Evolutionary conservation across 2,329 filamentous ascomycete genomes (phyloP).

Genomic region (Penicillium occitanis): DNA sequence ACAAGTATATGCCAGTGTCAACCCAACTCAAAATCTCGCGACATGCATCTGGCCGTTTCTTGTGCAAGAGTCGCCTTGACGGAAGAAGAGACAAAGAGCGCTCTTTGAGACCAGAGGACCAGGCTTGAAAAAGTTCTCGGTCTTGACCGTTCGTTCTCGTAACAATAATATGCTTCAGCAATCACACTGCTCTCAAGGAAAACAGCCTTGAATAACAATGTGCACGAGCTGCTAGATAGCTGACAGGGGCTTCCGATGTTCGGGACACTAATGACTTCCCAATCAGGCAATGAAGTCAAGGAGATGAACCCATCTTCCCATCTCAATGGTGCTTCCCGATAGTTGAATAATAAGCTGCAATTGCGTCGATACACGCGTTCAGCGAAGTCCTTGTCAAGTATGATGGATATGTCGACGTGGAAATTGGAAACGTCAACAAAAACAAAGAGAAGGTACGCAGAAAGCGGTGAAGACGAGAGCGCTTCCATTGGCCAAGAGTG

Average conservation of each 20-base stretch:
- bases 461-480: neutral
- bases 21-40: neutral
- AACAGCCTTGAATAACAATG: neutral
- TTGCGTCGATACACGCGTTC: neutral
- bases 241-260: neutral
- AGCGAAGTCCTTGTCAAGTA: neutral
- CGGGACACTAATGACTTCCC: neutral
- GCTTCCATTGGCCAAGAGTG: neutral
- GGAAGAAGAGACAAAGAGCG: neutral
- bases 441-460: neutral
- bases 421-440: neutral
- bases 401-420: neutral
- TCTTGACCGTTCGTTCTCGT: neutral
- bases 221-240: neutral
- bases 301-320: neutral
- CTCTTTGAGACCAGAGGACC: neutral
- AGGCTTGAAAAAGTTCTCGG: too few species aligned
- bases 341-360: neutral
- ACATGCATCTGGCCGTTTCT: neutral
- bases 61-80: neutral
- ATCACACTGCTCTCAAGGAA: neutral
- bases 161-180: neutral
- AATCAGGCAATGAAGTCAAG: neutral
- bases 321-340: too few species aligned
- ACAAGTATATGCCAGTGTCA: neutral